phyloP scores from a whole-genome alignment of 495 filamentous ascomycete genomes.

The Penicillium parvum region DNA sequence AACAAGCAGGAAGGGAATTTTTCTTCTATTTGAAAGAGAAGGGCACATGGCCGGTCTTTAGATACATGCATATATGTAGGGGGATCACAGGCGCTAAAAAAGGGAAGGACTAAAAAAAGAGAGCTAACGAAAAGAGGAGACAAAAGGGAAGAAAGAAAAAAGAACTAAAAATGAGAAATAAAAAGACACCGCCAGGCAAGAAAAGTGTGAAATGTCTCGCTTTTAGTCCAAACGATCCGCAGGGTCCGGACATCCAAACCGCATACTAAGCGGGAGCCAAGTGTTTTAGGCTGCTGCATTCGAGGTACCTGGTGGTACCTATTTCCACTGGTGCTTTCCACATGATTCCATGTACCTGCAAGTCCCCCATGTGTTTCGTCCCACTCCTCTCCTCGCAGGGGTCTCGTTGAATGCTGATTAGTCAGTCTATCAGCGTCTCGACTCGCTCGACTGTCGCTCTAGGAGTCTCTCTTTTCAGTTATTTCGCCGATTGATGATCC shows the following conservation, averaged over 20 bases:
- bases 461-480: too few species aligned
- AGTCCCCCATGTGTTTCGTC: too few species aligned
- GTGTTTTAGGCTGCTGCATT: constrained; percentile 21
- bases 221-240: too few species aligned
- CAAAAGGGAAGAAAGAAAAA: constrained; percentile 3
- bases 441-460: too few species aligned
- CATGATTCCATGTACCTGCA: neutral
- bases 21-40: neutral
- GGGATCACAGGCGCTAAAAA: neutral
- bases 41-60: neutral
- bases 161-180: neutral
- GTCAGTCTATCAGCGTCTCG: too few species aligned
- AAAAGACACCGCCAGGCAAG: constrained; percentile 3
- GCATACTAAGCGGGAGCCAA: constrained; percentile 17
- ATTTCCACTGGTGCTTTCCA: too few species aligned
- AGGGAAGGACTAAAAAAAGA: neutral
- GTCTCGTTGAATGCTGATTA: too few species aligned
- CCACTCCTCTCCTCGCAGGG: too few species aligned
- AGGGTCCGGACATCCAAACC: constrained; percentile 9
- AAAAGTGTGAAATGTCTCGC: too few species aligned
- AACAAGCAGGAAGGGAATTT: constrained; percentile 1
- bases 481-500: too few species aligned
- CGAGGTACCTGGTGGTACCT: neutral
- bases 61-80: too few species aligned
- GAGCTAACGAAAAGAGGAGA: neutral